Evolutionary conservation across 2,329 filamentous ascomycete genomes (phyloP).

Genomic region (Xylaria sp.): DNA sequence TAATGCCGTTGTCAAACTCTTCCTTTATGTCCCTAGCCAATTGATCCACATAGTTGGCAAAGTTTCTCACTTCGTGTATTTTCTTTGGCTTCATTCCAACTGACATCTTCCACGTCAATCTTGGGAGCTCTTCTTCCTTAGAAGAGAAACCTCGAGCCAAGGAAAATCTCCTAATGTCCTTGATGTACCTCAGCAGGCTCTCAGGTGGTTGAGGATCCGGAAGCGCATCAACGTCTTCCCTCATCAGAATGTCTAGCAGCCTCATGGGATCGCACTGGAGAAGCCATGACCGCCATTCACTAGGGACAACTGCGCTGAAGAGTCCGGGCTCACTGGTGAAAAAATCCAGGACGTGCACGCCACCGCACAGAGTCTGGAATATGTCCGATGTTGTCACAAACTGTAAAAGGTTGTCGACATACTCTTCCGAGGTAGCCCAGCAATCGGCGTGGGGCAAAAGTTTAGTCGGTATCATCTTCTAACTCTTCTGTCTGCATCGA

Average conservation of each 20-base stretch:
- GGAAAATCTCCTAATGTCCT: slow-evolving; percentile 70
- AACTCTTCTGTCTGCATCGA: background rate
- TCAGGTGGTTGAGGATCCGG: slow-evolving; percentile 49
- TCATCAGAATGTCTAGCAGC: slow-evolving; percentile 80
- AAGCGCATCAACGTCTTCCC: slow-evolving; percentile 67
- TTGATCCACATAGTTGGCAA: slow-evolving; percentile 79
- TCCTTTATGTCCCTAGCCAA: slow-evolving; percentile 64
- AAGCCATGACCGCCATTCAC: slow-evolving; percentile 84
- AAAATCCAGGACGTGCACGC: slow-evolving; percentile 97
- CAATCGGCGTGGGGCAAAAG: slow-evolving; percentile 72
- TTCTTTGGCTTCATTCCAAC: slow-evolving; percentile 98
- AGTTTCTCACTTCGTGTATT: slow-evolving; percentile 88
- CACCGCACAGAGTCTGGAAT: slow-evolving; percentile 89
- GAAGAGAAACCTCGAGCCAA: slow-evolving; percentile 66
- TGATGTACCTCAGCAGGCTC: slow-evolving; percentile 74
- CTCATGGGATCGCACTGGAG: slow-evolving; percentile 72
- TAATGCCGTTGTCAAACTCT: slow-evolving; percentile 65
- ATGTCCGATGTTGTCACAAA: slow-evolving; percentile 77
- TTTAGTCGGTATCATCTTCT: slow-evolving; percentile 54
- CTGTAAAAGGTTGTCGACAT: slow-evolving; percentile 76
- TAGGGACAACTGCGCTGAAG: slow-evolving; percentile 76
- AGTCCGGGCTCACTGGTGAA: slow-evolving; percentile 85
- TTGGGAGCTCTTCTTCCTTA: slow-evolving; percentile 53
- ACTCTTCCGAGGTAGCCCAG: slow-evolving; percentile 75
- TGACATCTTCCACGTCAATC: slow-evolving; percentile 72